phyloP scores from a whole-genome alignment of 768 basidiomycete species.

The Cyclocybe aegerita region DNA sequence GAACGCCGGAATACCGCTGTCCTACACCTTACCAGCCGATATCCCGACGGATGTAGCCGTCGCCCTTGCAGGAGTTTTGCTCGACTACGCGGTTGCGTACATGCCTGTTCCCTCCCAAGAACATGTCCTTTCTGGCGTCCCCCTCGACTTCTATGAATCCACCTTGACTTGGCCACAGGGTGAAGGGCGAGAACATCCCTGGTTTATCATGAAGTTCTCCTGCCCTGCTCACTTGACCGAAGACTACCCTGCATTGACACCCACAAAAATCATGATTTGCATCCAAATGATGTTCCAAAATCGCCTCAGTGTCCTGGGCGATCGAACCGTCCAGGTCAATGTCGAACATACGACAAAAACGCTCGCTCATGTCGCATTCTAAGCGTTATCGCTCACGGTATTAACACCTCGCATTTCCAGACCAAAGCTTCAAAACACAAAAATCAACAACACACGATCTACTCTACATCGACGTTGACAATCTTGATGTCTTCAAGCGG shows the following conservation, averaged over 20 bases:
- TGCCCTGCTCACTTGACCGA: conserved; percentile 39
- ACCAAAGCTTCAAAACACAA: conserved; percentile 2
- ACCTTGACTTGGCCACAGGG: conserved; percentile 14
- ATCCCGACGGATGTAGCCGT: conserved; percentile 32
- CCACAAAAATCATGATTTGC: conserved; percentile 14
- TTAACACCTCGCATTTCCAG: too few species aligned
- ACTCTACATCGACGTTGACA: conserved; percentile 74
- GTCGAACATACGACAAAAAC: conserved; percentile 6
- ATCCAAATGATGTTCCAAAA: conserved; percentile 22
- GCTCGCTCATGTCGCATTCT: conserved; percentile 14
- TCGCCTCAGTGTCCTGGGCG: conserved; percentile 19
- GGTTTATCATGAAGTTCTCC: conserved; percentile 56
- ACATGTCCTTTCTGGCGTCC: conserved; percentile 37
- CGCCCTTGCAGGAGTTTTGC: conserved; percentile 56
- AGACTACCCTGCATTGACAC: background rate
- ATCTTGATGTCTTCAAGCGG: conserved; percentile 95
- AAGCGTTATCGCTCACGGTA: background rate
- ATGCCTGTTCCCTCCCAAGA: conserved; percentile 24
- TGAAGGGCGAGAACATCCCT: conserved; percentile 11
- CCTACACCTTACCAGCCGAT: conserved; percentile 27
- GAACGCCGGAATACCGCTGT: conserved; percentile 2
- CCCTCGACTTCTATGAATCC: conserved; percentile 54
- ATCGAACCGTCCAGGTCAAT: background rate
- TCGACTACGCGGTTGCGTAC: conserved; percentile 64
- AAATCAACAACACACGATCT: conserved; percentile 14